Evolutionary conservation across 768 basidiomycete species (phyloP).

Genomic region (Podaxis sp.): DNA sequence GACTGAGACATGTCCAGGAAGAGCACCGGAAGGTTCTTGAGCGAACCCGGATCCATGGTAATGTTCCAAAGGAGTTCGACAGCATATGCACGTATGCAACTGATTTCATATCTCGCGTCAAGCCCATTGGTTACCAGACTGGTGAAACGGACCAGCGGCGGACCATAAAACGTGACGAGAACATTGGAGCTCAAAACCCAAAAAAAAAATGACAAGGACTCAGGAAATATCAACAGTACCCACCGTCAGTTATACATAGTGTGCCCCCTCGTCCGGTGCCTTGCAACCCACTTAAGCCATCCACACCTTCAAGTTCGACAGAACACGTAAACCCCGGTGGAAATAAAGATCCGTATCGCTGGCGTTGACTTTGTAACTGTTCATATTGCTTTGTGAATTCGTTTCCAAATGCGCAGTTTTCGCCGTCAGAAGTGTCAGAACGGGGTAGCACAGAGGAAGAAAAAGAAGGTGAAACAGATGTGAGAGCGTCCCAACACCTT

Average conservation of each 20-base stretch:
- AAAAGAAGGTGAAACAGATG: slow-evolving; percentile 22
- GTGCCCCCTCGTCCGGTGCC: slow-evolving; percentile 58
- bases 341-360: slow-evolving; percentile 22
- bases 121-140: not conserved
- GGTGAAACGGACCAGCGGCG: not conserved
- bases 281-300: slow-evolving; percentile 48
- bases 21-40: not conserved
- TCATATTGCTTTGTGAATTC: not conserved
- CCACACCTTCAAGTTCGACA: slow-evolving; percentile 67
- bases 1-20: not conserved
- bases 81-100: not conserved
- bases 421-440: not conserved
- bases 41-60: slow-evolving; percentile 6
- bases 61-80: not conserved
- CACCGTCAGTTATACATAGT: slow-evolving; percentile 60
- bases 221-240: slow-evolving; percentile 10
- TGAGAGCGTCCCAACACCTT: slow-evolving; percentile 45
- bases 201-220: not conserved
- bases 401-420: not conserved
- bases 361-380: not conserved
- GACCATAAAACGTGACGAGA: not conserved
- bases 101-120: not conserved
- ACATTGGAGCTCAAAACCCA: not conserved
- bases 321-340: slow-evolving; percentile 52
- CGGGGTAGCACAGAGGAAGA: slow-evolving; percentile 15